These are phyloP conservation scores for Hyaloperonospora arabidopsidis DNA, from an alignment of 352 stramenopile genomes.

Conservation along the genomic window DNA sequence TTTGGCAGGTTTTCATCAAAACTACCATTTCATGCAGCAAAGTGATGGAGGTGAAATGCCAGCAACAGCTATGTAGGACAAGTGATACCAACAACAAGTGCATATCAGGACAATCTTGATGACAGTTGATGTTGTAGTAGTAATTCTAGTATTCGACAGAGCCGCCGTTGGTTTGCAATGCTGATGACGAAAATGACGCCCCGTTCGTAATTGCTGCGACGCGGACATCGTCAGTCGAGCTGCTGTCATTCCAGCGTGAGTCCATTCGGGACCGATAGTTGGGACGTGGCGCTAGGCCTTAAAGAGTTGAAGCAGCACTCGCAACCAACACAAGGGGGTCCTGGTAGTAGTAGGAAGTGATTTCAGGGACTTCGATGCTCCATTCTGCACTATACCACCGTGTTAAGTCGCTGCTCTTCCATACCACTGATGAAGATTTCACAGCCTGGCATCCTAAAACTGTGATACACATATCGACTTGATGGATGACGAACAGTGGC, in stretches of 20 bases:
- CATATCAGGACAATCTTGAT: too few species aligned
- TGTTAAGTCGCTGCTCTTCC: neutral
- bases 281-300: constrained; percentile 3
- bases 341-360: neutral
- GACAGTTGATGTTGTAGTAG: too few species aligned
- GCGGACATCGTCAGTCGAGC: constrained; percentile 10
- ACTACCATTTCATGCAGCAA: too few species aligned
- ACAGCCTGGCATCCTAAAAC: neutral
- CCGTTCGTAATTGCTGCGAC: constrained; percentile 16
- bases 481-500: too few species aligned
- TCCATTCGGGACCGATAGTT: constrained; percentile 12
- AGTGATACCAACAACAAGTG: too few species aligned
- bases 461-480: too few species aligned
- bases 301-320: constrained; percentile 2
- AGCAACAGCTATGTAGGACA: too few species aligned
- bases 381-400: neutral
- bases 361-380: neutral
- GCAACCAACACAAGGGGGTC: neutral
- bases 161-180: too few species aligned
- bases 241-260: constrained; percentile 13
- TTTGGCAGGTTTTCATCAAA: too few species aligned
- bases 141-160: too few species aligned
- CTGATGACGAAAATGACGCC: too few species aligned
- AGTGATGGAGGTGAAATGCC: too few species aligned
- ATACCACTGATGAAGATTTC: neutral